These are phyloP conservation scores for Ascosphaera apis DNA, from an alignment of 2,329 filamentous ascomycete species.

Conservation along the genomic window DNA sequence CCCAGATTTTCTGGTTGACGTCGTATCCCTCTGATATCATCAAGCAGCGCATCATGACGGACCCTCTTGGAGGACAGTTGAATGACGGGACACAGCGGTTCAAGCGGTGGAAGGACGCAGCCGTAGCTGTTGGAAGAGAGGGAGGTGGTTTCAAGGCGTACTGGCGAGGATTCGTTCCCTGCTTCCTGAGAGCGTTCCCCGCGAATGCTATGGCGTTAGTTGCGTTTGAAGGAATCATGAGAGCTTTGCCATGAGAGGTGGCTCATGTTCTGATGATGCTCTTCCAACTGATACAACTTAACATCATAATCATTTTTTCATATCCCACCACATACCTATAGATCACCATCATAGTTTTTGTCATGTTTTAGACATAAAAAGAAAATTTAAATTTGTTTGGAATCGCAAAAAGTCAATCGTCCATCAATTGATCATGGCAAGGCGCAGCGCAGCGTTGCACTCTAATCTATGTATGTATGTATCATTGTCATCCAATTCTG, in stretches of 20 bases:
- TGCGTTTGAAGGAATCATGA: slow-evolving; percentile 83
- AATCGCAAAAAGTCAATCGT: too few relatives aligned
- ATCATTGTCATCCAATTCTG: too few relatives aligned
- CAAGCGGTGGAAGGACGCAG: slow-evolving; percentile 57
- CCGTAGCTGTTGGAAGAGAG: slow-evolving; percentile 51
- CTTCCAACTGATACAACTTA: too few relatives aligned
- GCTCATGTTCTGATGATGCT: too few relatives aligned
- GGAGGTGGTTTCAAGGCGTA: slow-evolving; percentile 57
- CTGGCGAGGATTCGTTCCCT: slow-evolving; percentile 84
- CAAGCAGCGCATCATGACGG: slow-evolving; percentile 95
- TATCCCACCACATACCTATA: too few relatives aligned
- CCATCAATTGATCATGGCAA: too few relatives aligned
- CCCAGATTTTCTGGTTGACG: slow-evolving; percentile 85
- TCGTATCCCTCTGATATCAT: slow-evolving; percentile 84
- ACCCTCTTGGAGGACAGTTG: slow-evolving; percentile 51
- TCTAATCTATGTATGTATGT: too few relatives aligned
- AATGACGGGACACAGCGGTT: slow-evolving; percentile 47
- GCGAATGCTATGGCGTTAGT: slow-evolving; percentile 87
- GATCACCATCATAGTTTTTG: too few relatives aligned
- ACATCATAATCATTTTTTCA: too few relatives aligned
- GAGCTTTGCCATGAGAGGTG: slow-evolving; percentile 25
- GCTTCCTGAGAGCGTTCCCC: slow-evolving; percentile 81
- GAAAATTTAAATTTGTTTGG: too few relatives aligned
- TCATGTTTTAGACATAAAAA: too few relatives aligned
- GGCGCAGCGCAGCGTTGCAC: too few relatives aligned